Base-by-base conservation (phyloP, 2,329 filamentous ascomycete species). In the Paraphoma sp. region DNA sequence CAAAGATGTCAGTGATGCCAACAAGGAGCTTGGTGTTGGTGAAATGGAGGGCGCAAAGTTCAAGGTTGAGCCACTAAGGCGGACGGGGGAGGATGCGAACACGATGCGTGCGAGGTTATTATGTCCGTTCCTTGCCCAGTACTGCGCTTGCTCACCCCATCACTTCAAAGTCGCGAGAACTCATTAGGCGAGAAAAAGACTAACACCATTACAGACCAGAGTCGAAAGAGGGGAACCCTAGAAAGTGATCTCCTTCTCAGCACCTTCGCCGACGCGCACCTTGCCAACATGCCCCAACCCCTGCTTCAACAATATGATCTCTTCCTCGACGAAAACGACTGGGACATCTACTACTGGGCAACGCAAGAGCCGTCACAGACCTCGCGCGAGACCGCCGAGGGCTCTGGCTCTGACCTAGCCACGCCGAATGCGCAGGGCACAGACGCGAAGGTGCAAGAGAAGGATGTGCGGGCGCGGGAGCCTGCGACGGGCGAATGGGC, bases 261-360 rank as follows among this genome's bases (percentile, higher is more conserved):
- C 57, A 99, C 95, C 64, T 99, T 99, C 76, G 95, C 95, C 63
- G 87, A 94, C 65, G 82, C 83, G 52, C 84, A 96, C 78, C 88
- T 99, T 18, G 81, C 83, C 43, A 81, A 80, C 59, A 96, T 99
- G 91, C 86, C 85, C 1, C 77, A 82, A 6, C 78, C 83, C 48
- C 90, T 96, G 73, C 87, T 98, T 67, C 79, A 86, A 68, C 87
- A 96, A 78, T 98, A 95, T 81, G 94, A 98, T 76, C 82, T 85
- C 29, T 96, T 99, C 82, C 87, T 99, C 54, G 95, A 99, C 78
- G 95, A 99, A 81, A 99, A 99, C 79, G 95, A 99, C 81, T 99
- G 95, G 95, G 95, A 99, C 76, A 97, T 99, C 60, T 99, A 99
- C 84, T 99, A 99, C 84, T 99, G 95, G 95, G 92, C 91, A 3